Conservation (phyloP, 352 stramenopile genomes). For the Pythium aristosporum region DNA sequence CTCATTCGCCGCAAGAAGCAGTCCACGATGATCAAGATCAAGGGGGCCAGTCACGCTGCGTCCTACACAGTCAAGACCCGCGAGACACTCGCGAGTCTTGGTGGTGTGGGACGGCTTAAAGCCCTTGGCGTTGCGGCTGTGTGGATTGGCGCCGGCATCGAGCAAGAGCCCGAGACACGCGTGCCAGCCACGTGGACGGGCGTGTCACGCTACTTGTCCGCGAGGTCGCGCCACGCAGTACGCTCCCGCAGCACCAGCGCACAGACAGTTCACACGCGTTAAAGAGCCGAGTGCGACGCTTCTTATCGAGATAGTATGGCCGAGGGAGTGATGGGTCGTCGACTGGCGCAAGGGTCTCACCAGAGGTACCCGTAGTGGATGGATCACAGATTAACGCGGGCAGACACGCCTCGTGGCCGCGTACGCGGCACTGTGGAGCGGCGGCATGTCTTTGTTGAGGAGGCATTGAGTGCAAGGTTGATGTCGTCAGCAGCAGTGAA, state of each 20-base stretch:
- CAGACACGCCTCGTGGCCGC: constrained; percentile 46
- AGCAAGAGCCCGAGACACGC: constrained; percentile 47
- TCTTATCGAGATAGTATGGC: constrained; percentile 44
- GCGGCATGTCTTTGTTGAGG: constrained; percentile 51
- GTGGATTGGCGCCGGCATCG: constrained; percentile 51
- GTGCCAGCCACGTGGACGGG: constrained; percentile 66
- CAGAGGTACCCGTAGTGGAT: neutral
- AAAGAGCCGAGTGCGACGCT: constrained; percentile 63
- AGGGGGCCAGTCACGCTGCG: constrained; percentile 59
- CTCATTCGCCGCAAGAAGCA: constrained; percentile 69
- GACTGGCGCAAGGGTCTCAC: too few relatives aligned
- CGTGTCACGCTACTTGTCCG: constrained; percentile 59
- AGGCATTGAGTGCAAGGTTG: constrained; percentile 43
- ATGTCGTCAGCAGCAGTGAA: constrained; percentile 36
- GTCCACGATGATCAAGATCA: constrained; percentile 72
- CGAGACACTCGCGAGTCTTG: constrained; percentile 50
- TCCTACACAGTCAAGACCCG: constrained; percentile 48
- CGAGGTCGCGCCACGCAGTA: constrained; percentile 49
- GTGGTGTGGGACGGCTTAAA: constrained; percentile 69
- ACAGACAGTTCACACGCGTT: constrained; percentile 53
- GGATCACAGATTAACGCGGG: constrained; percentile 27
- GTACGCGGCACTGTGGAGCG: constrained; percentile 57
- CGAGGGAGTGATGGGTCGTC: neutral
- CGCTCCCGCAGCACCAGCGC: constrained; percentile 35
- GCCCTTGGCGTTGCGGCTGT: constrained; percentile 62